Evolutionary conservation across 73 alveolate species (phyloP).

Genomic region (Paramecium sonneborni): DNA sequence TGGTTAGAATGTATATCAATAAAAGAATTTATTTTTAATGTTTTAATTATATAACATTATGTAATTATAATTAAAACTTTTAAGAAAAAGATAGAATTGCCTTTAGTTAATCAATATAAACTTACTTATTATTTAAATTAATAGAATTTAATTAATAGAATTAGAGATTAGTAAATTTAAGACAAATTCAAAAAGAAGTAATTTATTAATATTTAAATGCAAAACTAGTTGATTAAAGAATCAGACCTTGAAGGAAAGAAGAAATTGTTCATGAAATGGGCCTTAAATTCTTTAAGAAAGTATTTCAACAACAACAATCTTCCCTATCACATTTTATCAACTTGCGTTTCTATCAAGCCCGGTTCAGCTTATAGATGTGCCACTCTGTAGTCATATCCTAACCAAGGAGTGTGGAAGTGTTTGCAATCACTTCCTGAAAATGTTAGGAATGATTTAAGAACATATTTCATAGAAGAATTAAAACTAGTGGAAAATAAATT

Average conservation of each 20-base stretch:
- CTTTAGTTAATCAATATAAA: no score
- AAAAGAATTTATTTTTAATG: no score
- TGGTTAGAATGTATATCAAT: no score
- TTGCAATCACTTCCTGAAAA: neutral
- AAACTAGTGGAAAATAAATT: neutral
- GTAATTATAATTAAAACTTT: no score
- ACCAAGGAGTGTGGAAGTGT: neutral
- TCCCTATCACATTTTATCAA: neutral
- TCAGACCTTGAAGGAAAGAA: neutral
- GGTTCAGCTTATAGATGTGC: neutral
- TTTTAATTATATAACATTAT: no score
- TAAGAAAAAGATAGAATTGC: no score
- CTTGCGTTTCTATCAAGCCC: neutral
- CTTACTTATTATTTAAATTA: no score
- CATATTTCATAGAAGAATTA: neutral
- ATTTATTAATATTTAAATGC: neutral
- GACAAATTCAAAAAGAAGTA: neutral
- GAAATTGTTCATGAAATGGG: conserved; percentile 5
- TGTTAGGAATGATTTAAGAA: neutral
- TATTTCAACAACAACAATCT: neutral
- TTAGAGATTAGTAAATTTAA: neutral
- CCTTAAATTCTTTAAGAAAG: neutral
- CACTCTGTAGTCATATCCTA: neutral
- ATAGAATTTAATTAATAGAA: neutral
- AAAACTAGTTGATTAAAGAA: neutral